Conservation (phyloP, 1,284 basidiomycete species). For the Tremellales sp. region DNA sequence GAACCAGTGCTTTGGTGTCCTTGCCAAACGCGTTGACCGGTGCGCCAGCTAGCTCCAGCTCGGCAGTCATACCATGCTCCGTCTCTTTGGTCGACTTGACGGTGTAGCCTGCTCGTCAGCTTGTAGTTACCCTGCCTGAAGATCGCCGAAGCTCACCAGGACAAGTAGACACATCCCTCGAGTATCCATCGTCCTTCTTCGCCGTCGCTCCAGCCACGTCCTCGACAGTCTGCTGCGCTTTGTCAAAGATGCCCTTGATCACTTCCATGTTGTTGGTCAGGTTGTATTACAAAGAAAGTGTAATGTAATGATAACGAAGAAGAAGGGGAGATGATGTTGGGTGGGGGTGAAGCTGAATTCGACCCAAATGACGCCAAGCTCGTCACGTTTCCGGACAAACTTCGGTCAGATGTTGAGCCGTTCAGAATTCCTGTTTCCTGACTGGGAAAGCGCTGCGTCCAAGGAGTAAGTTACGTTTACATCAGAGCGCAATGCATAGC, state of each 20-base stretch:
- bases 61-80: constrained; percentile 56
- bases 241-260: not conserved
- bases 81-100: constrained; percentile 48
- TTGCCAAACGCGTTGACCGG: constrained; percentile 68
- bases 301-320: not conserved
- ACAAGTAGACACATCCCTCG: not conserved
- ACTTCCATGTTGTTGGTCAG: not conserved
- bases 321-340: not conserved
- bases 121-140: not conserved
- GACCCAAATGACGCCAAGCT: too few relatives aligned
- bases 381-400: too few relatives aligned
- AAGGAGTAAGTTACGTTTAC: too few relatives aligned
- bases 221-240: not conserved
- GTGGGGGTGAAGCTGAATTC: too few relatives aligned
- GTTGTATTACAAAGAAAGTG: not conserved
- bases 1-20: constrained; percentile 60
- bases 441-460: too few relatives aligned
- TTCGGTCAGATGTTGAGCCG: too few relatives aligned
- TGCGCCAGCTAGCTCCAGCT: constrained; percentile 57
- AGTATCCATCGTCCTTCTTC: not conserved
- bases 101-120: constrained; percentile 50
- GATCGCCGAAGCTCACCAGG: not conserved
- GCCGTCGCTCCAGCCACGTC: not conserved
- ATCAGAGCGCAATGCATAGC: too few relatives aligned
- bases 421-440: too few relatives aligned